Base-by-base conservation (phyloP, 2,329 filamentous ascomycete species). In the Sphaerulina vaccinii region DNA sequence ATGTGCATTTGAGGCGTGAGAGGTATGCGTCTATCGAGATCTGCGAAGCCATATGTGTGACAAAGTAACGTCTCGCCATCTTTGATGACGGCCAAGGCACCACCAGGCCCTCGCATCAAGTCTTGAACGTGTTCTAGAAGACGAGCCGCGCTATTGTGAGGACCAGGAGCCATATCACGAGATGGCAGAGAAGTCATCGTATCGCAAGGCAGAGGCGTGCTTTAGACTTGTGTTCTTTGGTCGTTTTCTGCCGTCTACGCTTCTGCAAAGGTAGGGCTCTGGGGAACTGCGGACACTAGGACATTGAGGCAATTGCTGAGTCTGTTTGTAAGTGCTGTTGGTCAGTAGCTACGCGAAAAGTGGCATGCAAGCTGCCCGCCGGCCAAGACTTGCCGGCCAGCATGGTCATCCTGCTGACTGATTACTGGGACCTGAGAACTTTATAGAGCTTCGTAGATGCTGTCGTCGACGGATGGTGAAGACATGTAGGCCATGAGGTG, bases 1-100 rank as follows among this genome's bases (percentile, higher is more conserved):
- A 76, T 55, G 8, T 66, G 63, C 1, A 67, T 75, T 3, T 68
- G 51, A 3, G 68, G 36, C 0, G 64, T 68, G 56, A 77, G 64
- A 4, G 64, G 67, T 18, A 71, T 68, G 4, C 68, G 66, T 7
- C 56, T 42, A n/a, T 73, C 65, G 16, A 76, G 49, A 59, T 76
- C 66, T 16, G 74, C 72, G 45, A 69, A 76, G 29, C 74, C 74
- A 72, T 73, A 77, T 33, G 67, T 62, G 3, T 68, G 68, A 40
- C 71, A 62, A 18, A 65, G 68, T 32, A 72, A 52, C 19, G 74
- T 55, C 35, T 74, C 55, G 55, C 74, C 74, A 69, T 76, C 64
- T 52, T 73, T 68, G 16, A 77, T 39, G 10, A 76, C 64, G 0
- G 73, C 74, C 8, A 72, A 55, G 1, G 70, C 70, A 43, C 73